phyloP scores from a whole-genome alignment of 257 asterid genomes.

The Lithospermum erythrorhizon region DNA sequence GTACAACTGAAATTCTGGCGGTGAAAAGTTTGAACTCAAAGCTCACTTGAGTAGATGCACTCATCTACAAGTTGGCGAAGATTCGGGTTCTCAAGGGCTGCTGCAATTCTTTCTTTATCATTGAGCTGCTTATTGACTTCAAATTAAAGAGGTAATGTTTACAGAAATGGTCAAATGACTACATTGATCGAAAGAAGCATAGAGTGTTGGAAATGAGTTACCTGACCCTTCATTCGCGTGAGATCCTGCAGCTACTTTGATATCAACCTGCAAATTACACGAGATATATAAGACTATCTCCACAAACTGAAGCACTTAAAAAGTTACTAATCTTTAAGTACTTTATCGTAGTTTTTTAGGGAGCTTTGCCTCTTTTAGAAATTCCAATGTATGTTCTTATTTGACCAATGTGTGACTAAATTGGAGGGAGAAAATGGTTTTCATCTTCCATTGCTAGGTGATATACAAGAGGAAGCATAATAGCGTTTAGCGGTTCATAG shows the following conservation, averaged over 20 bases:
- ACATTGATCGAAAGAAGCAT: neutral
- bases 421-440: too few relatives aligned
- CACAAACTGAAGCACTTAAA: neutral
- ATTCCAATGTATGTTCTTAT: too few relatives aligned
- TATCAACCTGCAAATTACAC: constrained; percentile 59
- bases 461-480: too few relatives aligned
- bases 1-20: neutral
- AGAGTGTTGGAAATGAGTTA: constrained; percentile 9
- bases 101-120: constrained; percentile 91
- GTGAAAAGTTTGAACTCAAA: constrained; percentile 15
- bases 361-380: too few relatives aligned
- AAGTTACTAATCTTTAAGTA: too few relatives aligned
- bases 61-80: constrained; percentile 92
- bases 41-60: constrained; percentile 76
- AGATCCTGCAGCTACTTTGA: constrained; percentile 90
- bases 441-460: too few relatives aligned
- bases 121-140: constrained; percentile 87
- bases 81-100: constrained; percentile 87
- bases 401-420: too few relatives aligned
- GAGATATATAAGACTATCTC: constrained; percentile 10
- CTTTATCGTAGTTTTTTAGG: too few relatives aligned
- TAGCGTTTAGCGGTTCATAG: too few relatives aligned
- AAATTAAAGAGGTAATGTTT: neutral
- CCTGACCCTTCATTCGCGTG: constrained; percentile 92
- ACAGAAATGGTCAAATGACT: neutral